Percentiles rank a stretch among this genome's conserved stretches.
Evolutionary conservation across 768 basidiomycete genomes (phyloP).

Genomic region (Boletus reticulatus): DNA sequence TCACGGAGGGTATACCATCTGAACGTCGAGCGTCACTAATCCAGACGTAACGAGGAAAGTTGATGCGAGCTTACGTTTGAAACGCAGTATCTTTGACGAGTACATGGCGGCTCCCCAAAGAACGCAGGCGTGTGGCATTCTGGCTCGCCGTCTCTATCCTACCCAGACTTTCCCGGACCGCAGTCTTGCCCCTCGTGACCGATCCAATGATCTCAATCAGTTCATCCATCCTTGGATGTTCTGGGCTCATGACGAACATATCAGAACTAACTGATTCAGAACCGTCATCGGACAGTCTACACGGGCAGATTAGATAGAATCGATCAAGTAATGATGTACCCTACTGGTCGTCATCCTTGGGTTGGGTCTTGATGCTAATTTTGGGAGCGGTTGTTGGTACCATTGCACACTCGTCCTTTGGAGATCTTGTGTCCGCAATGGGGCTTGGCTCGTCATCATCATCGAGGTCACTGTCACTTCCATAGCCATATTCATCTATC

Average conservation of each 20-base stretch:
- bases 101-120: constrained; percentile 21
- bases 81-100: constrained; percentile 29
- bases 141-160: neutral
- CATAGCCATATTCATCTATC: neutral
- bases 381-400: neutral
- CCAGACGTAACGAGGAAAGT: neutral
- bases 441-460: neutral
- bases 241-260: constrained; percentile 17
- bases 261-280: constrained; percentile 16
- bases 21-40: neutral
- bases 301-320: neutral
- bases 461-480: neutral
- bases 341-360: neutral
- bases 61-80: constrained; percentile 19
- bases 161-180: neutral
- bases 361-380: neutral
- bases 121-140: constrained; percentile 1
- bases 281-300: constrained; percentile 13
- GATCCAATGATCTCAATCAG: neutral
- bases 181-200: neutral
- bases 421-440: neutral
- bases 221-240: constrained; percentile 3
- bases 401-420: neutral
- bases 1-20: constrained; percentile 13
- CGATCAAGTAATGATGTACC: neutral